Evolutionary conservation across 192 early-diverging fungal genomes (phyloP), one percentile per base, ranked within the genome.

Genomic region (Backusella liffmaniae): DNA sequence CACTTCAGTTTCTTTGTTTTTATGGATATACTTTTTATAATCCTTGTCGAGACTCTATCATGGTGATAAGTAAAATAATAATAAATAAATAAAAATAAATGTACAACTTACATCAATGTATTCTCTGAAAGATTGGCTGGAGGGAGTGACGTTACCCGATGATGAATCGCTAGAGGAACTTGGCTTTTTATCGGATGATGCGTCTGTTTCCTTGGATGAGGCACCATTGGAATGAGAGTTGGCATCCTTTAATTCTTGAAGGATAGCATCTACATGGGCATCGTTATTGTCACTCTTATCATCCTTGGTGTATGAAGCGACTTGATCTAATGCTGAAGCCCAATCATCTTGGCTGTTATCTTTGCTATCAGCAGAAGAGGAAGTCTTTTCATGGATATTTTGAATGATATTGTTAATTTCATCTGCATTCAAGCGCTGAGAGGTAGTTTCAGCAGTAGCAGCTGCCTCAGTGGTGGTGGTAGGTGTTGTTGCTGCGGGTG

Each of bases 1-100:
- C 4, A 15, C 41, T 74, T 74, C 65, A 32, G 73, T 21, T 30
- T 62, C 65, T 21, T 66, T 65, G 26, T 66, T 74, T 2, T 74
- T 49, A 1, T 49, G 26, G 35, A 74, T 74, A 21, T 66, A 66
- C 18, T 32, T 62, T 30, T 74, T 42, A 44, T 66, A 74, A 46
- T 74, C 65, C 34, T 49, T 41, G 23, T 74, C 73, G 35, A 74
- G 51, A 34, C 29, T 66, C 49, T 59, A 51, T 34, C 23, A 35
- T 32, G 3, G 32, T 32, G 32, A 18, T 35, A 5, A 18, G 26
- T 15, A 66, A 66, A 32, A 66, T 16, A 16, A 13, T 13, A 34
- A 13, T 34, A 34, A 35, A 13, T 34, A 34, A 35, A 2, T 34
- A 35, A 6, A 5, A 35, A 35, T 15, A 67, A 67, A 35, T 18